Conservation (phyloP, 2,329 filamentous ascomycete species). For the Ceratocystiopsis minuta region DNA sequence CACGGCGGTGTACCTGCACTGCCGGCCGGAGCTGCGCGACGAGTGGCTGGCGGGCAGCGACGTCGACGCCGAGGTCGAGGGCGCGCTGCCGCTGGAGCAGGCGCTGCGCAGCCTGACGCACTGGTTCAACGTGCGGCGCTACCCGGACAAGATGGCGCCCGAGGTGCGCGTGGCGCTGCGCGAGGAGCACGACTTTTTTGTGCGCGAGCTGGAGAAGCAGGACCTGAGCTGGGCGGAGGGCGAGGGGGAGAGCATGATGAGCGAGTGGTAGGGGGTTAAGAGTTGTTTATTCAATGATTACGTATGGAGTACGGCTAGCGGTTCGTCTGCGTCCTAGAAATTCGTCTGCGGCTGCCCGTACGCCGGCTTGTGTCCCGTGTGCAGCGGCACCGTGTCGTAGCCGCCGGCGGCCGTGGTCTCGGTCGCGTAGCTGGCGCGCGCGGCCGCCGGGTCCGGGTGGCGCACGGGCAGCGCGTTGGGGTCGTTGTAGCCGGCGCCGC, state of each 20-base stretch:
- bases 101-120: constrained; percentile 76
- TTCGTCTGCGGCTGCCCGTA: no score
- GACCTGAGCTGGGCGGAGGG: constrained; percentile 33
- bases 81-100: constrained; percentile 81
- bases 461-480: constrained; percentile 16
- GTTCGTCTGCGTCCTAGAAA: no score
- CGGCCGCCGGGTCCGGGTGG: constrained; percentile 13
- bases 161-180: constrained; percentile 40
- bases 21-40: constrained; percentile 77
- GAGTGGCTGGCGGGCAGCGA: constrained; percentile 89
- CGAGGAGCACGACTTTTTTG: constrained; percentile 66
- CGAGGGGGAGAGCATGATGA: constrained; percentile 14
- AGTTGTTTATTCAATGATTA: no score
- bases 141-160: constrained; percentile 57
- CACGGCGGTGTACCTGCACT: constrained; percentile 88
- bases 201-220: constrained; percentile 57
- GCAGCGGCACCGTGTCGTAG: neutral
- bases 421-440: constrained; percentile 19
- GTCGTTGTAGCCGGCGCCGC: constrained; percentile 6
- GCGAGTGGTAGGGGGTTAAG: constrained; percentile 9
- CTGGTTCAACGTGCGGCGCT: constrained; percentile 78
- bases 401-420: constrained; percentile 18
- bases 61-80: constrained; percentile 84
- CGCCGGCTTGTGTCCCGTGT: no score
- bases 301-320: no score